phyloP scores from a whole-genome alignment of 306 rosid genomes.

The apple (Malus domestica) region DNA sequence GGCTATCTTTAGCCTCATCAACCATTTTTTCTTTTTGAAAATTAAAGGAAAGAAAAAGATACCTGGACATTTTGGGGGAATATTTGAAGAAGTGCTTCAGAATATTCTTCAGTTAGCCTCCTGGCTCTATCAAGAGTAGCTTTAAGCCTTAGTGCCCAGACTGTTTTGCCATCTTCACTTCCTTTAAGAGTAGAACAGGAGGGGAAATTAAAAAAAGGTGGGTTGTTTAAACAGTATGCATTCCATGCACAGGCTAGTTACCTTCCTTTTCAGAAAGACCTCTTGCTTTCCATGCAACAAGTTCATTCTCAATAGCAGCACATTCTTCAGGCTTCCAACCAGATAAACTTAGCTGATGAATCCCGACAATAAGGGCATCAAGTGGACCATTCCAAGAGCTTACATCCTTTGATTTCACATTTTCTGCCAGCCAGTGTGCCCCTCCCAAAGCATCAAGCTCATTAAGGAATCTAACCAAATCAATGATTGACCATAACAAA shows the following conservation, averaged over 20 bases:
- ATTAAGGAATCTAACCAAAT: slow-evolving; percentile 62
- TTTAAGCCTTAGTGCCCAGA: slow-evolving; percentile 88
- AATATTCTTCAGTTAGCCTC: slow-evolving; percentile 91
- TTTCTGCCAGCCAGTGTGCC: slow-evolving; percentile 62
- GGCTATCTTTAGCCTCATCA: background rate
- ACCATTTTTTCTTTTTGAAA: too few relatives aligned
- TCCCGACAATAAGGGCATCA: slow-evolving; percentile 67
- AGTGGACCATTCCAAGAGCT: slow-evolving; percentile 80
- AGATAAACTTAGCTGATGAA: slow-evolving; percentile 73
- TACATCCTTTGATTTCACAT: slow-evolving; percentile 52
- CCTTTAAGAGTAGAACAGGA: slow-evolving; percentile 35
- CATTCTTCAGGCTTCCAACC: slow-evolving; percentile 91
- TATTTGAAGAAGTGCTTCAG: slow-evolving; percentile 89
- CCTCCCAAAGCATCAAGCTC: slow-evolving; percentile 76
- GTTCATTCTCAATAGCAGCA: slow-evolving; percentile 78
- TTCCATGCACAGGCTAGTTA: slow-evolving; percentile 6
- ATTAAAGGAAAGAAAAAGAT: background rate
- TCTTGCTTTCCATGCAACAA: slow-evolving; percentile 76
- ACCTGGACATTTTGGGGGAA: slow-evolving; percentile 95
- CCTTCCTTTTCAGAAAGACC: slow-evolving; percentile 86
- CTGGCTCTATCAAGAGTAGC: slow-evolving; percentile 93
- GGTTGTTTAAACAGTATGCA: background rate
- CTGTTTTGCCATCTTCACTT: slow-evolving; percentile 83
- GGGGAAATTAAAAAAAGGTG: background rate
- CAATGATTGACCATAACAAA: slow-evolving; percentile 17